phyloP scores from a whole-genome alignment of 495 filamentous ascomycete species.

The Aspergillus haitiensis region DNA sequence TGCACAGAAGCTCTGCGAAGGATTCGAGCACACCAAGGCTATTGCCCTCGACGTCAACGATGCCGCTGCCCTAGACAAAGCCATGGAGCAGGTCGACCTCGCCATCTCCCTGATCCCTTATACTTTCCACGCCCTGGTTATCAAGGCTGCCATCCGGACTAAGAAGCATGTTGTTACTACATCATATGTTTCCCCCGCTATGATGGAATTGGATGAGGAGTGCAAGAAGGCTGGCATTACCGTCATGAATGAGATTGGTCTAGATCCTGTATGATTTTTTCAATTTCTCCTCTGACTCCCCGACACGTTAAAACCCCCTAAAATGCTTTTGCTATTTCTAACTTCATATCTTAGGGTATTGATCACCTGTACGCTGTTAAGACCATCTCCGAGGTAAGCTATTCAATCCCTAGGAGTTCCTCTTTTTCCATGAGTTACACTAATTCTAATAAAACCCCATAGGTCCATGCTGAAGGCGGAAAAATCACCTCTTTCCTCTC shows the following conservation, averaged over 20 bases:
- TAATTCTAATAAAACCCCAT: background rate
- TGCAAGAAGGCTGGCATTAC: constrained; percentile 93
- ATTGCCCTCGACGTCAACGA: constrained; percentile 84
- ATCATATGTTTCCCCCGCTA: constrained; percentile 89
- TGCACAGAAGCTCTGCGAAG: constrained; percentile 71
- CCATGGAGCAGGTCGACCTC: constrained; percentile 74
- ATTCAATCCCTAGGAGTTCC: background rate
- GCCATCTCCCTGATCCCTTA: constrained; percentile 88
- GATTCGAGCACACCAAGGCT: constrained; percentile 67
- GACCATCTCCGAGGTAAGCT: constrained; percentile 72
- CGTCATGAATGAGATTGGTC: constrained; percentile 96
- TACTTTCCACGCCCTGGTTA: constrained; percentile 84
- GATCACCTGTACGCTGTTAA: constrained; percentile 88
- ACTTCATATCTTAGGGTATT: constrained; percentile 42
- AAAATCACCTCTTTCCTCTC: constrained; percentile 81
- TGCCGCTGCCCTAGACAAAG: constrained; percentile 70
- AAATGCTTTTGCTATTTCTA: background rate
- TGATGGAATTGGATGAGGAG: constrained; percentile 80
- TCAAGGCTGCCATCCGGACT: constrained; percentile 88
- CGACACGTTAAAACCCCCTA: background rate
- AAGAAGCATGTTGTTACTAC: constrained; percentile 98
- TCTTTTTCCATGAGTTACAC: background rate
- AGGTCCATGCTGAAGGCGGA: constrained; percentile 73
- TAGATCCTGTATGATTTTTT: constrained; percentile 50
- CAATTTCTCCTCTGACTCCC: background rate